A percentile compares a stretch with the other conserved stretches of the same genome.
Conservation (phyloP, 495 filamentous ascomycete genomes). For the Aspergillus hancockii region DNA sequence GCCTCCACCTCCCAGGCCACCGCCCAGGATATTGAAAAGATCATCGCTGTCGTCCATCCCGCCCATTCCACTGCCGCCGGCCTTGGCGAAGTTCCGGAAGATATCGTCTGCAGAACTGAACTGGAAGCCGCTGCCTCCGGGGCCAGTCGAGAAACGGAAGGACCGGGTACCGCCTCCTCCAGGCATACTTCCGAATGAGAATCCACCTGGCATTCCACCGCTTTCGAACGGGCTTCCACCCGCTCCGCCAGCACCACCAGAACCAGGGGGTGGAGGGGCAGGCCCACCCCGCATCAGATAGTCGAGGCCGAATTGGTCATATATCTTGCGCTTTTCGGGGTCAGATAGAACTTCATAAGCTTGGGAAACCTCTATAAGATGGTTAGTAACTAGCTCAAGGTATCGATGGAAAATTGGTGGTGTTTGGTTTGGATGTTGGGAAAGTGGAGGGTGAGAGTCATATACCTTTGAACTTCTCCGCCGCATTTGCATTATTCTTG, state of each 20-base stretch:
- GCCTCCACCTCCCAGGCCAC: constrained; percentile 44
- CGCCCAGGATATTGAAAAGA: constrained; percentile 48
- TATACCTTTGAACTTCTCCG: constrained; percentile 83
- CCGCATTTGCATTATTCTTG: constrained; percentile 78
- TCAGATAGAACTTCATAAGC: constrained; percentile 98
- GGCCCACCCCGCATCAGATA: constrained; percentile 85
- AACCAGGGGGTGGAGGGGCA: constrained; percentile 60
- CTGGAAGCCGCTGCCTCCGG: constrained; percentile 61
- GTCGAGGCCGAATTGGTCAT: constrained; percentile 93
- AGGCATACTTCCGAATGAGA: constrained; percentile 56
- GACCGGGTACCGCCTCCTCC: constrained; percentile 59
- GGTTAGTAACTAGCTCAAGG: constrained; percentile 16
- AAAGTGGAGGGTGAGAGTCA: constrained; percentile 9
- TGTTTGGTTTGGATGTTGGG: not conserved
- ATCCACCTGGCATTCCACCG: constrained; percentile 58
- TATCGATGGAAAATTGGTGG: not conserved
- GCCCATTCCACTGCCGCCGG: constrained; percentile 40
- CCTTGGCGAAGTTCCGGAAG: constrained; percentile 76
- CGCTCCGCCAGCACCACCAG: constrained; percentile 43
- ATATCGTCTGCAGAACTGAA: constrained; percentile 84
- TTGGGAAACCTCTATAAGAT: constrained; percentile 72
- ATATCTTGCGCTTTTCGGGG: constrained; percentile 93
- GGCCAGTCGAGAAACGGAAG: constrained; percentile 75
- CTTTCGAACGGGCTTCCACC: constrained; percentile 48
- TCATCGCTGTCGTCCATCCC: constrained; percentile 58